These are phyloP conservation scores for Teunomyces kruisii DNA, from an alignment of 805 yeast species.

Conservation along the genomic window DNA sequence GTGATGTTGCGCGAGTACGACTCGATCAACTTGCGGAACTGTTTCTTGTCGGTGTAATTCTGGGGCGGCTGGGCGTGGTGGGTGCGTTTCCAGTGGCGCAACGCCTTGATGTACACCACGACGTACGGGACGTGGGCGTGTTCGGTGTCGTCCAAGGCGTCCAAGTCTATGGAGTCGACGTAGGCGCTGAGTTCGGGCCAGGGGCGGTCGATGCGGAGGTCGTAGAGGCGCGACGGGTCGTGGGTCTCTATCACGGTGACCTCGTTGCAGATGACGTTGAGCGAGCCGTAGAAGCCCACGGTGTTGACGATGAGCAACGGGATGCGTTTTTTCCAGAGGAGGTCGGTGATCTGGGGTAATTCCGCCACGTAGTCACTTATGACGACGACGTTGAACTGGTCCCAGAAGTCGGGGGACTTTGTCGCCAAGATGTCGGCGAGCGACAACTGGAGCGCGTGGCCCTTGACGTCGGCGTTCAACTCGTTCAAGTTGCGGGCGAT, in stretches of 20 bases:
- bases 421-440: constrained; percentile 11
- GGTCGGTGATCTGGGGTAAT: constrained; percentile 27
- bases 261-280: constrained; percentile 54
- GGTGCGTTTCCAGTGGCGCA: constrained; percentile 40
- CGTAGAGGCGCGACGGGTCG: constrained; percentile 63
- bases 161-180: constrained; percentile 51
- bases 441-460: constrained; percentile 22
- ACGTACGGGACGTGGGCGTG: constrained; percentile 69
- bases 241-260: constrained; percentile 71
- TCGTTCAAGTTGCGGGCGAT: constrained; percentile 47
- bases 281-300: constrained; percentile 64
- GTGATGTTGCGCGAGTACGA: constrained; percentile 46
- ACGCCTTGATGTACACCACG: constrained; percentile 57
- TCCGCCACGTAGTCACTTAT: constrained; percentile 30
- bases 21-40: constrained; percentile 37
- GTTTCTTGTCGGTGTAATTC: constrained; percentile 40
- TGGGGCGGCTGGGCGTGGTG: constrained; percentile 33
- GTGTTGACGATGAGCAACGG: constrained; percentile 56
- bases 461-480: constrained; percentile 59
- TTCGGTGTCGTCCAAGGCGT: constrained; percentile 41
- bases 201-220: constrained; percentile 64
- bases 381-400: constrained; percentile 50
- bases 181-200: constrained; percentile 66
- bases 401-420: constrained; percentile 40
- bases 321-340: constrained; percentile 43